Evolutionary conservation across 306 rosid genomes (phyloP), one percentile per base, ranked within the genome.

Genomic region (Astragalus glycyphyllos): DNA sequence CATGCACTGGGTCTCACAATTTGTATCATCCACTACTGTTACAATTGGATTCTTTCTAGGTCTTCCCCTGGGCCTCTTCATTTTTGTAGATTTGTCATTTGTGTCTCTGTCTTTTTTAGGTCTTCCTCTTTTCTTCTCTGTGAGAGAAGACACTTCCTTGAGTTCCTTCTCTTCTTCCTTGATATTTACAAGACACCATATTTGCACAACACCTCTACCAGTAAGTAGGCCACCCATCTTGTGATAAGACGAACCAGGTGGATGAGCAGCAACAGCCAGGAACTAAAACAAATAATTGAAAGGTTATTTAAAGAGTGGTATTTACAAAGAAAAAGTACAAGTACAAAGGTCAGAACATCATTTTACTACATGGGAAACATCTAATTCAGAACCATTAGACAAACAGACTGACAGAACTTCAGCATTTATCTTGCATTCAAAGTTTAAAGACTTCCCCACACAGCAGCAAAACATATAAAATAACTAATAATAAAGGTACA

Each of bases 201-300:
- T 91, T 80, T 94, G 99, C 68, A 94, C 59, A 55, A 86, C 82
- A 35, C 99, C 99, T 84, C 92, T 86, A 29, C 99, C 99, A 46
- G 83, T 79, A 65, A 91, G 91, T 76, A 95, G 81, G 72, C 69
- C 80, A 56, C 99, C 99, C 74, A 94, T 75, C 77, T 86, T 91
- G 86, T 94, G 99, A 84, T 89, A 94, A 48, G 99, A 84, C 66
- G 96, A 87, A 6, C 92, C 92, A 38, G 92, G 97, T 46, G 96
- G 97, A 81, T 94, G 99, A 77, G 90, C 84, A 82, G 99, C 83
- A 75, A 94, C 86, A 62, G 97, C 97, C 56, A 94, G 69, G 78
- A 81, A 91, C 97, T 94, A 87, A 74, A 48, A 78, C 70, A 41
- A 44, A 7, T 26, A 69, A 34, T 35, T 47, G 20, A 40, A 65